phyloP scores from a whole-genome alignment of 2,329 filamentous ascomycete genomes.

The Aspergillus pseudoglaucus region DNA sequence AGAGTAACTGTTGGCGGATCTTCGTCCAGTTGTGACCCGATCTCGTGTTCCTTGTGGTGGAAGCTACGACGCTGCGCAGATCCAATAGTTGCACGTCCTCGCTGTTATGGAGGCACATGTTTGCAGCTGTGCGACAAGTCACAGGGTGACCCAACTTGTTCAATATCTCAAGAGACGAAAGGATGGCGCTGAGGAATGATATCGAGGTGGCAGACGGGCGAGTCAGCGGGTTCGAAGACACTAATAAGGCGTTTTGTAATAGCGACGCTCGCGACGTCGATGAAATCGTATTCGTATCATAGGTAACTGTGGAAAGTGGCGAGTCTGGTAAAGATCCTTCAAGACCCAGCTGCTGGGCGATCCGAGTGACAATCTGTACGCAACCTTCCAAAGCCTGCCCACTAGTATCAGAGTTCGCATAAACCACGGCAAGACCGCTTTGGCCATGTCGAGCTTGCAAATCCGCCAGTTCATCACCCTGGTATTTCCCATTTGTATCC shows the following conservation, averaged over 20 bases:
- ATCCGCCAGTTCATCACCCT: slow-evolving; percentile 38
- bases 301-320: slow-evolving; percentile 22
- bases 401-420: slow-evolving; percentile 45
- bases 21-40: slow-evolving; percentile 44
- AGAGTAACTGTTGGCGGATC: slow-evolving; percentile 48
- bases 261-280: slow-evolving; percentile 36
- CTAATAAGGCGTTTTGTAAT: slow-evolving; percentile 36
- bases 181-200: slow-evolving; percentile 34
- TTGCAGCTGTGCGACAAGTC: slow-evolving; percentile 34
- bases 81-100: slow-evolving; percentile 49
- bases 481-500: slow-evolving; percentile 34
- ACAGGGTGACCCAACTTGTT: slow-evolving; percentile 32
- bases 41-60: slow-evolving; percentile 37
- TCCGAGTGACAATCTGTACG: slow-evolving; percentile 44
- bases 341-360: slow-evolving; percentile 47
- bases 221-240: slow-evolving; percentile 36
- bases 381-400: slow-evolving; percentile 41
- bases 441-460: slow-evolving; percentile 50
- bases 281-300: slow-evolving; percentile 25
- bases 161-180: slow-evolving; percentile 36
- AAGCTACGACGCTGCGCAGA: slow-evolving; percentile 48
- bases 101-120: slow-evolving; percentile 48
- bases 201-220: slow-evolving; percentile 32
- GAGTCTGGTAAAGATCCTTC: slow-evolving; percentile 33
- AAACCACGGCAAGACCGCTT: slow-evolving; percentile 53